Conservation (phyloP, 192 early-diverging fungal species). For the Paraglomus brasilianum region DNA sequence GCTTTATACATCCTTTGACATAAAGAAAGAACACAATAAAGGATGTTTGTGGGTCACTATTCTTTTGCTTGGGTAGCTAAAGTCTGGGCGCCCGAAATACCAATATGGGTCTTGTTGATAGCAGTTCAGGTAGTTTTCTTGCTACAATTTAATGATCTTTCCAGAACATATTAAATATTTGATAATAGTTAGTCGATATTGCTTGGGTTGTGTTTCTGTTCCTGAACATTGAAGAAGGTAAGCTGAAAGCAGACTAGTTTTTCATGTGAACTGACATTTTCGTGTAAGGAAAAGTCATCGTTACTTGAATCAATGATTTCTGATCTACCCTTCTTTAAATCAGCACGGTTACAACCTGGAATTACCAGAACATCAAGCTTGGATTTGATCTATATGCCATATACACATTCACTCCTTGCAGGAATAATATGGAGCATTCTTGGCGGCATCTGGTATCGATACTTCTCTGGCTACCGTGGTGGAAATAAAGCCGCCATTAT, state of each 20-base stretch:
- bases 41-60: conserved; percentile 21
- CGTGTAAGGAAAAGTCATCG: neutral
- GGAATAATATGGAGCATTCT: conserved; percentile 6
- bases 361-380: neutral
- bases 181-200: conserved; percentile 18
- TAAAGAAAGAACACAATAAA: neutral
- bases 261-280: neutral
- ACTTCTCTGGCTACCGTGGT: neutral
- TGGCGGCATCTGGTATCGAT: neutral
- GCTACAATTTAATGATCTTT: neutral
- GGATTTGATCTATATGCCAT: neutral
- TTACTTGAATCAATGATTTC: neutral
- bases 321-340: neutral
- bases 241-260: neutral
- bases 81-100: conserved; percentile 2
- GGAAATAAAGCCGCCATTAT: neutral
- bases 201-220: neutral
- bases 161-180: neutral
- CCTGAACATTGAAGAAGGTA: conserved; percentile 17
- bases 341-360: neutral
- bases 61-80: neutral
- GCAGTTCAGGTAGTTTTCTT: conserved; percentile 3
- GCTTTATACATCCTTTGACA: no score
- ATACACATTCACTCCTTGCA: conserved; percentile 14
- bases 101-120: neutral